Base-by-base conservation (phyloP, 306 rosid species). In the Inga oerstediana region DNA sequence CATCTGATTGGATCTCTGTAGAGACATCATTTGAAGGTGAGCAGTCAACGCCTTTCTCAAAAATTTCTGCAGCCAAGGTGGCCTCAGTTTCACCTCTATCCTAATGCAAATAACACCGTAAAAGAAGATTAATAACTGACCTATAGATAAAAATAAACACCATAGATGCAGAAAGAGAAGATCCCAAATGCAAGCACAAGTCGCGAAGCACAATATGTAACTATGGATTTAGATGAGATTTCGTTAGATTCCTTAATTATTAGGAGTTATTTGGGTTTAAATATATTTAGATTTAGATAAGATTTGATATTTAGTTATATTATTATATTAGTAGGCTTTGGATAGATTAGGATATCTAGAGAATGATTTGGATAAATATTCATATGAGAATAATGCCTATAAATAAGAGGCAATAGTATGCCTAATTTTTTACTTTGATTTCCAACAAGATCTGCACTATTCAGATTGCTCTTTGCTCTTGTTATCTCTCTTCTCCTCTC, bases 71-170 rank as follows among this genome's bases (percentile, higher is more conserved):
- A 5, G 79, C 72, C 67, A 66, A 51, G 78, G 74, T 82, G 66
- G 82, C 85, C 83, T 72, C 79, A 79, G 34, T 81, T 79, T 81
- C 91, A 78, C 88, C 91, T 86, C 85, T 82, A 86, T 86, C 91
- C 91, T 84, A 88, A 84, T 83, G 86, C 92, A 89, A 82, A 81
- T 68, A 84, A 74, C 64, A 88, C 32, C 20, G 48, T 32, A 73
- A 80, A 66, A 78, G 39, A 68, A 74, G 32, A 86, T 76, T 59
- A 84, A 82, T 58, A 37, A 72, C 64, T 24, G 77, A 10, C 68
- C 61, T 61, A 78, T 68, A 30, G 74, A 30, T 65, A 56, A 79
- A 70, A 64, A 54, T 10, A 80, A 72, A 72, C 62, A 86, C 2
- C 1, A 30, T 8, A 69, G 45, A 46, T n/a, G 20, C 48, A 56